Evolutionary conservation across 2,329 filamentous ascomycete genomes (phyloP), one percentile per base, ranked within the genome.

Genomic region (Phialophora macrospora): DNA sequence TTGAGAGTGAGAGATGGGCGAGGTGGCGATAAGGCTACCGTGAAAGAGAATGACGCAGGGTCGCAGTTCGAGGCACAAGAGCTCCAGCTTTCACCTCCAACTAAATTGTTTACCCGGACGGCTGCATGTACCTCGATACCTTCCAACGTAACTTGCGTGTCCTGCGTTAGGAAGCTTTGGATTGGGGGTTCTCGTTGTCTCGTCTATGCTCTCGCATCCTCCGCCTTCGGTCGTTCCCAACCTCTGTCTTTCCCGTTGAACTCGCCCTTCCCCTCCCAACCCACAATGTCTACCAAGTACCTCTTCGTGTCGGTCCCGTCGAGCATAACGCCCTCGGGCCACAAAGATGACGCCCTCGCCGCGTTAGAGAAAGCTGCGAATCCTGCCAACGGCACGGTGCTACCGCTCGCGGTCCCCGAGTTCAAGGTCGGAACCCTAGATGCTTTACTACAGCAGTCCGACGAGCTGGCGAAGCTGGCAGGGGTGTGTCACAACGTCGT

Each of bases 351-450:
- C 78, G 92, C 94, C 70, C 83, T 97, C 71, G 85, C 88, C 55
- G 86, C 92, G 54, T 80, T 99, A 68, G 87, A 88, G 72, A 81
- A 88, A 63, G 92, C 89, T 49, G 84, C 97, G 62, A 83, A 87
- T 57, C 81, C 86, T 64, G 91, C 96, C 73, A 88, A 91, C 77
- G 92, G 90, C 76, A 87, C 85, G 60, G 89, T 92, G 54, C 82
- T 88, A 59, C 88, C 88, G 2, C 97, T 98, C 76, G 82, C 86
- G 63, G 90, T 98, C 69, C 95, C 95, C 22, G 90, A 93, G 71
- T 97, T 99, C 85, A 99, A 98, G 83, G 96, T 99, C 77, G 95
- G 95, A 65, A 97, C 95, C 0, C 85, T 99, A 44, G 95, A 99
- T 80, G 92, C 91, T 46, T 84, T 99, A 64, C 93, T 99, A 52